Evolutionary conservation across 2,329 filamentous ascomycete genomes (phyloP).

Genomic region (Trichophyton verrucosum): DNA sequence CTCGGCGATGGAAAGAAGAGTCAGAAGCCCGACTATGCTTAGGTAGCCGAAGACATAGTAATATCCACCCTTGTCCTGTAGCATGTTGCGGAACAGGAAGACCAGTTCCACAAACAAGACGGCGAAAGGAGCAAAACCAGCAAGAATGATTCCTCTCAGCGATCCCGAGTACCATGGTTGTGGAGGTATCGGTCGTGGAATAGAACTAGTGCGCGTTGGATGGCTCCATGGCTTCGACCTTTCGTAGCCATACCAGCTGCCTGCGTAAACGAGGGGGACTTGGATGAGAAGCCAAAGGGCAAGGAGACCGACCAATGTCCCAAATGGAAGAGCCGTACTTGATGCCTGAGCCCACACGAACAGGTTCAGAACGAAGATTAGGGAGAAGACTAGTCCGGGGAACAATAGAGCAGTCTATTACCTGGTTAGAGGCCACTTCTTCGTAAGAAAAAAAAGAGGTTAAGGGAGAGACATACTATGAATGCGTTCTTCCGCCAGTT

Average conservation of each 20-base stretch:
- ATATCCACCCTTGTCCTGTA: constrained; percentile 83
- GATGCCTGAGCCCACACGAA: constrained; percentile 87
- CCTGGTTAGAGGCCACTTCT: background rate
- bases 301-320: constrained; percentile 60
- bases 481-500: constrained; percentile 65
- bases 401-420: constrained; percentile 58
- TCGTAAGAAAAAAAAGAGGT: constrained; percentile 12
- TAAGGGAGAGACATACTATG: constrained; percentile 32
- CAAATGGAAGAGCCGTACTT: constrained; percentile 74
- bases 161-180: constrained; percentile 64
- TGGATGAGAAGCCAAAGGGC: constrained; percentile 76
- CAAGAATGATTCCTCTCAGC: constrained; percentile 53
- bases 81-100: constrained; percentile 75
- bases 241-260: constrained; percentile 64
- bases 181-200: constrained; percentile 60
- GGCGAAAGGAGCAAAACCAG: constrained; percentile 69
- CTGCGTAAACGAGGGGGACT: constrained; percentile 69
- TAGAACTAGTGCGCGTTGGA: constrained; percentile 61
- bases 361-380: constrained; percentile 69
- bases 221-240: constrained; percentile 61
- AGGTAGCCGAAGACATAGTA: constrained; percentile 88
- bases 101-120: constrained; percentile 80
- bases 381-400: constrained; percentile 61
- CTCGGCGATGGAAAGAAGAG: constrained; percentile 66
- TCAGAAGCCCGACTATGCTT: constrained; percentile 57